phyloP scores from a whole-genome alignment of 1,139 yeast genomes.

The Candida sp. region DNA sequence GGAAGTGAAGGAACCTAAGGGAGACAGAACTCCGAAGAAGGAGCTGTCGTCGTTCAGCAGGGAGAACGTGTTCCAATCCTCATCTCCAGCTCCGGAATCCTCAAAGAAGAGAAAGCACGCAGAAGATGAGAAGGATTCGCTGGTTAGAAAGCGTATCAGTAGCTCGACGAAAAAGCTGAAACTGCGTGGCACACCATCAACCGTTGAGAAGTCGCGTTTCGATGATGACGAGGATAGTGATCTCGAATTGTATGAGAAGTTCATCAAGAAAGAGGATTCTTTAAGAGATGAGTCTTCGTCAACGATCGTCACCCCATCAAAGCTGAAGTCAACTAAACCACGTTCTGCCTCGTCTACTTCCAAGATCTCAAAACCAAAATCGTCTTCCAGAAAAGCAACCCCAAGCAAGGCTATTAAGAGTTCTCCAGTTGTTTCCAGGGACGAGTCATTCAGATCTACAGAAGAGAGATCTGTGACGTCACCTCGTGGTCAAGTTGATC shows the following conservation, averaged over 20 bases:
- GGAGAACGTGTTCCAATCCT: constrained; percentile 46
- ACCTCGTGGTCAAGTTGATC: constrained; percentile 15
- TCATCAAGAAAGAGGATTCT: neutral
- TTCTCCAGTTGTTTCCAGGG: constrained; percentile 8
- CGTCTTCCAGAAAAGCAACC: constrained; percentile 8
- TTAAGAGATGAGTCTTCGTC: neutral
- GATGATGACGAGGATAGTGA: constrained; percentile 16
- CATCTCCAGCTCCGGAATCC: constrained; percentile 22
- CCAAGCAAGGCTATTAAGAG: constrained; percentile 3
- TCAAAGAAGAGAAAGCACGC: constrained; percentile 31
- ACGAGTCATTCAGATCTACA: constrained; percentile 18
- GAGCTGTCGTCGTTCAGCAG: constrained; percentile 29
- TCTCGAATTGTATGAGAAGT: constrained; percentile 7
- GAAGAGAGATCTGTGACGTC: constrained; percentile 31
- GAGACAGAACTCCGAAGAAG: neutral
- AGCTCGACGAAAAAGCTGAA: constrained; percentile 3
- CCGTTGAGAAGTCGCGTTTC: constrained; percentile 12
- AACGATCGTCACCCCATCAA: constrained; percentile 3
- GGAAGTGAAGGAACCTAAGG: neutral
- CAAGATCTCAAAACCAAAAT: constrained; percentile 11
- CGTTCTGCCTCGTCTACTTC: neutral
- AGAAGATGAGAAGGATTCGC: constrained; percentile 18
- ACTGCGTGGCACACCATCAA: neutral
- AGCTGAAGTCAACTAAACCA: neutral
- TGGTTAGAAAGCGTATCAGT: neutral